Conservation (phyloP, 805 yeast species). For the Starmerella ratchasimensis region DNA sequence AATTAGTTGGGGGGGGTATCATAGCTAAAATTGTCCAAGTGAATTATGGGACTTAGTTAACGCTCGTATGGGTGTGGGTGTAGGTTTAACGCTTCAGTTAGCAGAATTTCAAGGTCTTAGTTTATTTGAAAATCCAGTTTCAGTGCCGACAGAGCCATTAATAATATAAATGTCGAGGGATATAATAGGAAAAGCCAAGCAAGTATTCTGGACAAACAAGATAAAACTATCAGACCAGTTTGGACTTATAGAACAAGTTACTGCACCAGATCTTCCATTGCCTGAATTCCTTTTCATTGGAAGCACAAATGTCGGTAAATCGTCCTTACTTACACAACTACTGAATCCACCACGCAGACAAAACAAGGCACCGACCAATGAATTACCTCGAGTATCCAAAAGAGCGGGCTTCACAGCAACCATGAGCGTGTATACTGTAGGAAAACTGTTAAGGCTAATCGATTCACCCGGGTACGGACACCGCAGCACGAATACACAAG, state of each 20-base stretch:
- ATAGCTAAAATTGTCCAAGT: too few species aligned
- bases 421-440: slow-evolving; percentile 57
- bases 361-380: slow-evolving; percentile 7
- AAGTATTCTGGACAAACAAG: slow-evolving; percentile 20
- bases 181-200: slow-evolving; percentile 22
- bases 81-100: too few species aligned
- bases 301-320: slow-evolving; percentile 76
- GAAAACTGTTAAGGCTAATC: slow-evolving; percentile 48
- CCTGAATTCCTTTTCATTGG: slow-evolving; percentile 75
- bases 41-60: too few species aligned
- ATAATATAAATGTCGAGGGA: too few species aligned
- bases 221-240: slow-evolving; percentile 24
- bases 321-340: slow-evolving; percentile 55
- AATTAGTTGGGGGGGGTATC: too few species aligned
- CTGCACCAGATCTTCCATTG: slow-evolving; percentile 22
- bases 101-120: too few species aligned
- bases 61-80: too few species aligned
- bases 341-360: slow-evolving; percentile 24
- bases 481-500: slow-evolving; percentile 53
- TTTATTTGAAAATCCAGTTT: too few species aligned
- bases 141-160: too few species aligned
- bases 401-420: slow-evolving; percentile 46
- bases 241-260: slow-evolving; percentile 20
- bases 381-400: slow-evolving; percentile 34
- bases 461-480: slow-evolving; percentile 90